Conservation (phyloP, 2,329 filamentous ascomycete species). For the Tolypocladium tropicale region DNA sequence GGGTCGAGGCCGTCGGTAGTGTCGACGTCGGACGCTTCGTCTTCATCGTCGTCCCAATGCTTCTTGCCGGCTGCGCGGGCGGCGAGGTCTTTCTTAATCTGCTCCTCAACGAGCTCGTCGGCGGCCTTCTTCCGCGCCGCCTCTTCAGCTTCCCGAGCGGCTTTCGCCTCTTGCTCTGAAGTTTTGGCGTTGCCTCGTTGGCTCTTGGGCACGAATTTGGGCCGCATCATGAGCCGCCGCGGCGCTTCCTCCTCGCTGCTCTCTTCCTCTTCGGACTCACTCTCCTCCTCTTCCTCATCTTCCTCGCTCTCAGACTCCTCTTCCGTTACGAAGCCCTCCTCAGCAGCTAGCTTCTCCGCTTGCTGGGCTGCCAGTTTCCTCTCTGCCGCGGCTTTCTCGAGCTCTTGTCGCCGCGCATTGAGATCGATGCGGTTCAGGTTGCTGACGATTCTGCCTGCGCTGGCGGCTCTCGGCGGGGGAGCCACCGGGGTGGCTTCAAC, state of each 20-base stretch:
- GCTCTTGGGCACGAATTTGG: conserved; percentile 53
- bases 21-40: conserved; percentile 66
- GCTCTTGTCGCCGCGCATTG: conserved; percentile 33
- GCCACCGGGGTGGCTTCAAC: conserved; percentile 26
- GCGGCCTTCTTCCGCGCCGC: conserved; percentile 58
- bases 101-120: conserved; percentile 76
- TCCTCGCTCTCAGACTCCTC: conserved; percentile 33
- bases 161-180: conserved; percentile 22
- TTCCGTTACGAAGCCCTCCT: conserved; percentile 55
- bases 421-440: conserved; percentile 43
- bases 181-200: conserved; percentile 30
- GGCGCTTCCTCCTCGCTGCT: conserved; percentile 47
- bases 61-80: conserved; percentile 67
- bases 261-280: conserved; percentile 31
- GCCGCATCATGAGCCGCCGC: conserved; percentile 47
- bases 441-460: conserved; percentile 46
- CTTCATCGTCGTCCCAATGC: conserved; percentile 76
- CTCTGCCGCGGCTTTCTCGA: conserved; percentile 32
- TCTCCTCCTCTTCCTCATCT: conserved; percentile 25
- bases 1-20: conserved; percentile 82
- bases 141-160: conserved; percentile 36
- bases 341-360: conserved; percentile 40
- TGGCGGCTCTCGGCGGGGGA: conserved; percentile 47
- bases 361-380: conserved; percentile 36
- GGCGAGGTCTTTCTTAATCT: conserved; percentile 72